Evolutionary conservation across 768 basidiomycete species (phyloP).

Genomic region (Tylopilus rubrobrunneus): DNA sequence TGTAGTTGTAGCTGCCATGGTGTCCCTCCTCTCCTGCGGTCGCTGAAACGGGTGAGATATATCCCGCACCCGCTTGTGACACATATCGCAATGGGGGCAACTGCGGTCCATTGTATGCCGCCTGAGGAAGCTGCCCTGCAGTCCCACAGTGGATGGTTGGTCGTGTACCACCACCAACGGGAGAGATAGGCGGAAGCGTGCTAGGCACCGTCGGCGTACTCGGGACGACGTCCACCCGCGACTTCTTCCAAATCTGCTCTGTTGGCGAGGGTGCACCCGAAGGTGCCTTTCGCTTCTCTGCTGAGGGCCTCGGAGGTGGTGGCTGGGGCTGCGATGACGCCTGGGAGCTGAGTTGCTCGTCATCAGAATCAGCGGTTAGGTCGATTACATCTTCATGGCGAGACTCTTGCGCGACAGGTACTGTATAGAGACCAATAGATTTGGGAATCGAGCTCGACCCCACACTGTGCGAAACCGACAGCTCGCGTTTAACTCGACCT

Average conservation of each 20-base stretch:
- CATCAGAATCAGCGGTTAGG: conserved; percentile 76
- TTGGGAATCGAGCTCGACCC: conserved; percentile 35
- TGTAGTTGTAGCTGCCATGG: conserved; percentile 23
- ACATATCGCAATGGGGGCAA: conserved; percentile 29
- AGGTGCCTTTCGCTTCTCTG: conserved; percentile 58
- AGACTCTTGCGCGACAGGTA: conserved; percentile 25
- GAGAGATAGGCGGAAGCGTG: conserved; percentile 26
- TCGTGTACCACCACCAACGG: conserved; percentile 12
- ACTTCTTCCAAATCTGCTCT: conserved; percentile 76
- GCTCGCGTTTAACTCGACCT: conserved; percentile 68
- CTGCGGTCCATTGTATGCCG: conserved; percentile 20
- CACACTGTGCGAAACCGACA: conserved; percentile 63
- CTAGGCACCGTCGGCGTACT: conserved; percentile 9
- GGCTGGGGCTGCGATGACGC: conserved; percentile 28
- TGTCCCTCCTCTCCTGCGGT: conserved; percentile 16
- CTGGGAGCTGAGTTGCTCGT: conserved; percentile 48
- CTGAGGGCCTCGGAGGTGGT: conserved; percentile 26
- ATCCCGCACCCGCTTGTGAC: conserved; percentile 16
- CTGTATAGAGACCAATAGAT: conserved; percentile 17
- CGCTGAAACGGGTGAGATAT: conserved; percentile 19
- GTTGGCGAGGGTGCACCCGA: conserved; percentile 50
- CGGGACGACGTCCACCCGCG: conserved; percentile 32
- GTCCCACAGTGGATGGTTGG: conserved; percentile 12
- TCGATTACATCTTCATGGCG: conserved; percentile 66
- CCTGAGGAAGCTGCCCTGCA: conserved; percentile 12